Percentiles rank a stretch among this genome's conserved stretches.
phyloP scores from a whole-genome alignment of 2,329 filamentous ascomycete genomes.

The Coleophoma eucalyptorum region DNA sequence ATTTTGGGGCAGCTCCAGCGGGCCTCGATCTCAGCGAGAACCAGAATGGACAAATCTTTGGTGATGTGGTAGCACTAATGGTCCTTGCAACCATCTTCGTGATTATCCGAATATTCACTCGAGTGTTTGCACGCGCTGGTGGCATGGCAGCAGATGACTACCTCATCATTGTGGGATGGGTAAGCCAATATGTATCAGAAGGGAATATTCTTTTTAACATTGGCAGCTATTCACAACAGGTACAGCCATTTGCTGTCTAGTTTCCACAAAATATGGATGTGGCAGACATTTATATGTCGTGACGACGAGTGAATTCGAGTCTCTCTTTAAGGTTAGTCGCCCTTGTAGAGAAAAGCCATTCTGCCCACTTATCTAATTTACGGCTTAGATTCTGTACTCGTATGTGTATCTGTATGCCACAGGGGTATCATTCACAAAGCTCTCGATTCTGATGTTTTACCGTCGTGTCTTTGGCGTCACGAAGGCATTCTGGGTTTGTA shows the following conservation, averaged over 20 bases:
- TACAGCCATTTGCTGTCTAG: constrained; percentile 2
- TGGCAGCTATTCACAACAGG: constrained; percentile 3
- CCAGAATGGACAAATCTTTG: constrained; percentile 3
- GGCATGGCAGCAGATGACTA: constrained; percentile 11
- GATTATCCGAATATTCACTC: constrained; percentile 6
- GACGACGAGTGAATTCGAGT: constrained; percentile 7
- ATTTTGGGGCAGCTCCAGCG: constrained; percentile 3
- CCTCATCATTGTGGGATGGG: constrained; percentile 8
- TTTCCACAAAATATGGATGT: constrained; percentile 8
- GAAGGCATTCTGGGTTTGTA: constrained; percentile 18
- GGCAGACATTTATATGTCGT: constrained; percentile 13
- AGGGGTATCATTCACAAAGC: constrained; percentile 25
- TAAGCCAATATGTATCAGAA: neutral
- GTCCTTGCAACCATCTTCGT: constrained; percentile 10
- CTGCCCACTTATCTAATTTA: neutral
- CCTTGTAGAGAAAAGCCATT: neutral
- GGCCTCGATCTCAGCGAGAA: constrained; percentile 9
- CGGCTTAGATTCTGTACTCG: constrained; percentile 23
- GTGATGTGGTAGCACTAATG: constrained; percentile 3
- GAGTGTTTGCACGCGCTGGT: neutral
- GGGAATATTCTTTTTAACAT: neutral
- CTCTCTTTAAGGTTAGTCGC: constrained; percentile 2
- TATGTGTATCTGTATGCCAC: constrained; percentile 28
- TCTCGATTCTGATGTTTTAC: constrained; percentile 29
- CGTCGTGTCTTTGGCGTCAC: constrained; percentile 27